Percentiles rank a stretch among this genome's conserved stretches.
These are phyloP conservation scores for Chlamydomonas sphaeroides DNA, from an alignment of 139 green algal species.

Conservation along the genomic window DNA sequence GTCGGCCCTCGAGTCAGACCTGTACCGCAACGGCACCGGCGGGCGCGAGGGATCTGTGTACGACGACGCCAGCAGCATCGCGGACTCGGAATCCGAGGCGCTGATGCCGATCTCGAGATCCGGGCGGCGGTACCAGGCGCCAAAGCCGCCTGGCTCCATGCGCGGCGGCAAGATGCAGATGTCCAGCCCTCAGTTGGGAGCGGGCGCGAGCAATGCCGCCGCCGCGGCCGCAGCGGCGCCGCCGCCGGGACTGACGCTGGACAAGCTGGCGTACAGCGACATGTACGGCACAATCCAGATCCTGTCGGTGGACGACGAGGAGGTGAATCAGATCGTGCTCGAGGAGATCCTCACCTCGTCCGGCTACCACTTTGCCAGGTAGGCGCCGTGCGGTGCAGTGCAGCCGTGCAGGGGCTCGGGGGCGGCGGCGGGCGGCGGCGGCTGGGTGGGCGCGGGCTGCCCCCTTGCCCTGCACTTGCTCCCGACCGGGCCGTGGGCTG, in stretches of 20 bases:
- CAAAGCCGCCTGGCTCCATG: too few species aligned
- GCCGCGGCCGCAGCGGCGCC: not conserved
- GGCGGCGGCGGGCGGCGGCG: too few species aligned
- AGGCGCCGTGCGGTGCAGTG: too few species aligned
- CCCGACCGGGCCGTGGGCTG: too few species aligned
- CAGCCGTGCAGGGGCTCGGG: too few species aligned
- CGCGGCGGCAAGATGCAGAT: not conserved
- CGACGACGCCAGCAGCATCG: not conserved
- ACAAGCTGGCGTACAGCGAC: constrained; percentile 50
- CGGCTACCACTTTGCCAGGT: constrained; percentile 49
- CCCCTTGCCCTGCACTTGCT: too few species aligned
- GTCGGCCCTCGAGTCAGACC: constrained; percentile 22
- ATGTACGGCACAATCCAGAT: constrained; percentile 50
- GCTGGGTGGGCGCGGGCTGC: too few species aligned
- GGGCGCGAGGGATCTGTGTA: not conserved
- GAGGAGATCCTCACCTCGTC: constrained; percentile 55
- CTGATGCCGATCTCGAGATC: too few species aligned
- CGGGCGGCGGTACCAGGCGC: too few species aligned
- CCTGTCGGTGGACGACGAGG: constrained; percentile 57
- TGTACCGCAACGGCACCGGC: not conserved
- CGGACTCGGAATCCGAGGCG: not conserved
- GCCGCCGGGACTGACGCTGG: constrained; percentile 44
- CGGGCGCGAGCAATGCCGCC: not conserved
- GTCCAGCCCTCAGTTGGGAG: not conserved
- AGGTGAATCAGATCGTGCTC: constrained; percentile 60